These are phyloP conservation scores for Eucalyptus melliodora DNA, from an alignment of 345 rosid species.

Conservation along the genomic window DNA sequence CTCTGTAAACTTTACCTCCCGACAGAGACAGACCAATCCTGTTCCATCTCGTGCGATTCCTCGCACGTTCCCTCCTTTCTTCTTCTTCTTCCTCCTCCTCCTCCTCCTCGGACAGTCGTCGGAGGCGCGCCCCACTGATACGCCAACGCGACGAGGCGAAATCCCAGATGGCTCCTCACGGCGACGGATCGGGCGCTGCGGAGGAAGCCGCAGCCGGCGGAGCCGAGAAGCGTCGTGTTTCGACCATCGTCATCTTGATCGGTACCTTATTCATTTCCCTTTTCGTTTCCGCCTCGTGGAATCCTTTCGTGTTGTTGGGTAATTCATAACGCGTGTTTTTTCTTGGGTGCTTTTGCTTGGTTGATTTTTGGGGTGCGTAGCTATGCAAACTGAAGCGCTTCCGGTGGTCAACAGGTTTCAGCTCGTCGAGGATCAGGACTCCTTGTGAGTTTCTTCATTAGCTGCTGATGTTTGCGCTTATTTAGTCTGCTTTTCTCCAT, in stretches of 20 bases:
- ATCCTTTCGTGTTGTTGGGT: background rate
- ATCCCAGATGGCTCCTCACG: conserved; percentile 38
- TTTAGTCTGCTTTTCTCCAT: background rate
- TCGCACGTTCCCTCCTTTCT: conserved; percentile 7
- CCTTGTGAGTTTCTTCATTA: conserved; percentile 31
- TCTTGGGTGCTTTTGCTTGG: background rate
- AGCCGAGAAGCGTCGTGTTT: conserved; percentile 26
- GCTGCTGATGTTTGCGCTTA: background rate
- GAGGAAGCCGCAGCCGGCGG: conserved; percentile 15
- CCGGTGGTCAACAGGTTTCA: conserved; percentile 59
- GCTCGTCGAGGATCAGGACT: conserved; percentile 32
- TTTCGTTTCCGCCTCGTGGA: background rate
- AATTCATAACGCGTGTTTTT: background rate
- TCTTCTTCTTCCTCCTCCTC: conserved; percentile 2
- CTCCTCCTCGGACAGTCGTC: background rate
- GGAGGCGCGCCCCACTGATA: background rate
- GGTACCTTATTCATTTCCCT: conserved; percentile 14
- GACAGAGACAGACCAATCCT: background rate
- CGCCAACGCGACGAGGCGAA: background rate
- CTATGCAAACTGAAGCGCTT: conserved; percentile 89
- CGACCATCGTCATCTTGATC: conserved; percentile 63
- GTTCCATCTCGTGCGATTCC: background rate
- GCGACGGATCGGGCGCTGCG: conserved; percentile 31
- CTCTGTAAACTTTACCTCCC: background rate
- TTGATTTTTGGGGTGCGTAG: conserved; percentile 7